Base-by-base conservation (phyloP, 1,284 basidiomycete genomes). In the Tilletia walkeri region DNA sequence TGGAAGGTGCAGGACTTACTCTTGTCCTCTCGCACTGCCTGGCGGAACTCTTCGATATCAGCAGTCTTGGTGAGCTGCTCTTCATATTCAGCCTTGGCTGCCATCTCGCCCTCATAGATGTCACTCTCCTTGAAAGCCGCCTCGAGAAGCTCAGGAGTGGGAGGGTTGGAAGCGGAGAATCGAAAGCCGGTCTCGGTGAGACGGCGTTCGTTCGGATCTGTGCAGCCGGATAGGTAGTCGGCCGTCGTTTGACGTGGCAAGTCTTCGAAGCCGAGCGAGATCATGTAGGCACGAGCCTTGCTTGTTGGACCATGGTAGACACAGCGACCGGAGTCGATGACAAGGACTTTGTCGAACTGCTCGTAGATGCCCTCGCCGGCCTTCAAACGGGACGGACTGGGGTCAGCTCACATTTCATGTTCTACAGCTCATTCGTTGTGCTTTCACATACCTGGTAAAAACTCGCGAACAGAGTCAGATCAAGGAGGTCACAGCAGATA, bases 1-100 rank as follows among this genome's bases (percentile, higher is more conserved):
- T 30, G 24, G 24, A 30, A 30, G 24, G 24, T 30, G 24, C 24
- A 30, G 24, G 24, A 70, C 63, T 70, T 71, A 70, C 73, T 69
- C 87, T 95, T 95, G 82, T 93, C 90, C 4, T 89, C 89, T 30
- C 86, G 84, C 24, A 93, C 91, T 2, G 93, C 92, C n/a, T 86
- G 86, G 65, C 89, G 88, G 87, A 95, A 95, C 30, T 78, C 78
- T 41, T 77, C 89, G 72, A 90, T 89, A n/a, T 77, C 74, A 0
- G 85, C 84, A 75, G 89, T 89, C 0, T 87, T 86, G 67, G 88
- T 88, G 87, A 90, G 89, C n/a, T 85, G 80, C 16, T 84, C 70
- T 79, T 90, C 90, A 86, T 91, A 94, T 69, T 89, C 88, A 18
- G 86, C 85, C 38, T 70, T 68, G 18, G 87, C 87, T 67, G 85